These are phyloP conservation scores for Ceratocystis cubensis DNA, from an alignment of 2,329 filamentous ascomycete species.

Conservation along the genomic window DNA sequence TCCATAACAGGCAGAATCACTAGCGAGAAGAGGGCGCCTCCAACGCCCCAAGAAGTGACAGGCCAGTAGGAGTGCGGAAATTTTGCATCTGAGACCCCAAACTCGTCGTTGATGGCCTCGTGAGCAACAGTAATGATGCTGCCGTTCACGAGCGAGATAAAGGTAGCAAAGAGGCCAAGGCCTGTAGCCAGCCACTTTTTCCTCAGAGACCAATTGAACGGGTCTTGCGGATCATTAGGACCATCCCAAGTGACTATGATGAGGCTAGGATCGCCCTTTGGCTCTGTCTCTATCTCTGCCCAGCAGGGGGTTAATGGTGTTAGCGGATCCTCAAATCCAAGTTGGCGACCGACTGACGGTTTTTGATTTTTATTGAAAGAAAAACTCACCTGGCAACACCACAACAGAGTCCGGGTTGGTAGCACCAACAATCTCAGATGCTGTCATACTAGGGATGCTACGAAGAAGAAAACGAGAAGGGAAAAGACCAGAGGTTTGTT, in stretches of 20 bases:
- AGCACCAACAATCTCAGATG: neutral
- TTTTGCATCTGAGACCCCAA: constrained; percentile 22
- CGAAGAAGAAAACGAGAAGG: neutral
- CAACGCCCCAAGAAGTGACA: constrained; percentile 26
- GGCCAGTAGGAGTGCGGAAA: constrained; percentile 21
- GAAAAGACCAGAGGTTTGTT: neutral
- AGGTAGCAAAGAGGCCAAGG: constrained; percentile 28
- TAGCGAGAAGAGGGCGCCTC: constrained; percentile 32
- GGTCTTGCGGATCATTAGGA: constrained; percentile 48
- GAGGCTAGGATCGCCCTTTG: constrained; percentile 11
- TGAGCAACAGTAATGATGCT: constrained; percentile 20
- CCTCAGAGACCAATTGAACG: constrained; percentile 53
- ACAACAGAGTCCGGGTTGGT: constrained; percentile 9
- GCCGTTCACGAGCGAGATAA: constrained; percentile 21
- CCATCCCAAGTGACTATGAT: constrained; percentile 46
- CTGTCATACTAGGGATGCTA: neutral
- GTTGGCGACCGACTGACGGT: neutral
- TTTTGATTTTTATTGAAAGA: neutral
- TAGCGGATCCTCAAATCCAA: neutral
- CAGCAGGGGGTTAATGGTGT: neutral
- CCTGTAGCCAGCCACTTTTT: constrained; percentile 30
- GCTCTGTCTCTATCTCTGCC: constrained; percentile 8
- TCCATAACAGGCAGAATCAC: constrained; percentile 33
- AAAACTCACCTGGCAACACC: constrained; percentile 1
- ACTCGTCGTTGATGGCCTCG: constrained; percentile 22